Evolutionary conservation across 2,329 filamentous ascomycete species (phyloP).

Genomic region (Sphaerostilbella broomeana): DNA sequence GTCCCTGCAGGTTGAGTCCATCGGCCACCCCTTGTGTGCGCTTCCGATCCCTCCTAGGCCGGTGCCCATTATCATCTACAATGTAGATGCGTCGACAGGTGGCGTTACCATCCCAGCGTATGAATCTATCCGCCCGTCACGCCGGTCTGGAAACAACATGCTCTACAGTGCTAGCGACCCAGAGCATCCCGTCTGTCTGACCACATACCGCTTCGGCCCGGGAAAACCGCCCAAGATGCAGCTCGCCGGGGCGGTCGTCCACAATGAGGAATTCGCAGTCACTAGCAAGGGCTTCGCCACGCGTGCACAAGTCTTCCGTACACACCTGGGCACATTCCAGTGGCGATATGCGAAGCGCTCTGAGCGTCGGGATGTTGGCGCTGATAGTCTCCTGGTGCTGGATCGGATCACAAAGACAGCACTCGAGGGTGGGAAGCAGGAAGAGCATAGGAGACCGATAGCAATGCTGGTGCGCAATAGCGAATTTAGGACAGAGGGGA

Average conservation of each 20-base stretch:
- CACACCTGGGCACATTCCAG: constrained; percentile 43
- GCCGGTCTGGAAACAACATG: constrained; percentile 41
- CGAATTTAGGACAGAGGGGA: constrained; percentile 34
- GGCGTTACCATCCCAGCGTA: constrained; percentile 39
- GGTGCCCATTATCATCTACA: constrained; percentile 37
- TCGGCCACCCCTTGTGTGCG: constrained; percentile 37
- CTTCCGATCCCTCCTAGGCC: constrained; percentile 33
- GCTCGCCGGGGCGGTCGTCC: constrained; percentile 16
- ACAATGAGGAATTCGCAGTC: constrained; percentile 22
- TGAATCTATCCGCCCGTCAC: constrained; percentile 42
- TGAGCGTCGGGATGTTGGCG: constrained; percentile 38
- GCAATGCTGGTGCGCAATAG: constrained; percentile 39
- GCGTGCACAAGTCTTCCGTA: constrained; percentile 39
- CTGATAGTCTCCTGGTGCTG: constrained; percentile 43
- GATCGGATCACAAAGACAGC: constrained; percentile 37
- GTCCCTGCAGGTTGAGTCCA: constrained; percentile 43
- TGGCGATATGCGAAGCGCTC: constrained; percentile 48
- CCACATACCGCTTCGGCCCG: constrained; percentile 52
- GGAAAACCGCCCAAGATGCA: constrained; percentile 42
- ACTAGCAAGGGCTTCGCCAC: constrained; percentile 36
- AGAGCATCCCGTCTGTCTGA: constrained; percentile 37
- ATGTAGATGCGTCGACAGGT: constrained; percentile 31
- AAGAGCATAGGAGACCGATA: constrained; percentile 28
- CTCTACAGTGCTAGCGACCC: constrained; percentile 38
- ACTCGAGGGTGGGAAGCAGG: constrained; percentile 20